Base-by-base conservation (phyloP, 2,329 filamentous ascomycete genomes). In the Ceratocystis cacaofunesta region DNA sequence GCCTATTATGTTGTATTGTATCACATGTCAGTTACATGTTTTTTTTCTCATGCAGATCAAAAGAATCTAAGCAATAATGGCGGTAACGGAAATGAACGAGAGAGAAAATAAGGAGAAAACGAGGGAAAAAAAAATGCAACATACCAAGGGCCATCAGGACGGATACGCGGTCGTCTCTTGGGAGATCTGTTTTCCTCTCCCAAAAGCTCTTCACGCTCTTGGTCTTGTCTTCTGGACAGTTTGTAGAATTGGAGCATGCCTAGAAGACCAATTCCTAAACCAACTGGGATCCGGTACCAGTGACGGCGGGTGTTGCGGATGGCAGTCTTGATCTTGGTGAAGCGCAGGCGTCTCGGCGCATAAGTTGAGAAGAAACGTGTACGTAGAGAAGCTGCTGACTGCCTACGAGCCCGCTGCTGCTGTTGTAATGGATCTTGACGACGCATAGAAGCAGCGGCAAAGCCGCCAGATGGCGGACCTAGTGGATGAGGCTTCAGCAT, bases 221-320 rank as follows among this genome's bases (percentile, higher is more conserved):
- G 60, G 25, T 68, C 30, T 73, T 70, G 77, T 79, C 69, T 82
- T 80, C 74, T 72, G 15, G 78, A 84, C 65, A 89, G 83, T 73
- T 89, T 89, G 75, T 92, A 94, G 73, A 95, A 86, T 71, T 96
- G 91, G 62, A 92, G 81, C 63, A 89, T 78, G 28, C 90, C 92
- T 7, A 96, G 80, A 71, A 95, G 91, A 66, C 84, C 89, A 71
- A 96, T 86, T 68, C 92, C 92, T 25, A 96, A 80, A 30, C 87
- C 89, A 65, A 96, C 83, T 25, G 92, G 92, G 70, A 96, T 95
- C 60, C 89, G 89, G 75, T 91, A 90, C 92, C 92, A 96, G 78
- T 89, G 84, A 68, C 63, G 62, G 22, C 66, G 62, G 8, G 66
- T 62, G 52, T 67, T 62, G 44, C 63, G 55, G 17, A 67, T 60